Base-by-base conservation (phyloP, 2,329 filamentous ascomycete species). In the Colletotrichum nymphaeae region DNA sequence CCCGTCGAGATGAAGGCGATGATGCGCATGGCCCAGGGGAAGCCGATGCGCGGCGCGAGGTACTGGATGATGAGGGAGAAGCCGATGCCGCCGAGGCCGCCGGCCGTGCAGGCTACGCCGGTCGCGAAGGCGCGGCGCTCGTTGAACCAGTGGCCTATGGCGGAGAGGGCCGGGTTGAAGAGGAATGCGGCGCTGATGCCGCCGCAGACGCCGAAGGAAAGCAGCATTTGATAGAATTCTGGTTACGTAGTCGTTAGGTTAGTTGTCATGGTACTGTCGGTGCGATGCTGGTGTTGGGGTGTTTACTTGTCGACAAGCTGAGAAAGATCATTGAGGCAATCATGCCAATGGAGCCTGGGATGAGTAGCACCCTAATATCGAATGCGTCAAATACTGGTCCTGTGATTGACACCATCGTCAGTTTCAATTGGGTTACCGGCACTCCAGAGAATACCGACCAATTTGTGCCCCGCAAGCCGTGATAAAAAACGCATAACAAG, bases 141-240 rank as follows among this genome's bases (percentile, higher is more conserved):
- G 7, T 88, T 84, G 83, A 95, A 95, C 83, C 88, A 94, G 77
- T 95, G 93, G 0, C 91, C 91, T 3, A 94, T 87, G 3, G 90
- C 88, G 4, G 90, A 88, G 37, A 94, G 83, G 9, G 90, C 88
- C 0, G 93, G 92, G 0, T 91, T 94, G 80, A 94, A 94, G 53
- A 94, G 88, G 19, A 94, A 84, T 1, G 91, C 92, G 0, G 90
- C 90, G 1, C 90, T 91, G 1, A 91, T 76, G 4, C 93, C 93
- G 24, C 89, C 89, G 1, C 93, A 78, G 0, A 94, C 80, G 5
- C 92, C 91, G 75, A 93, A 93, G 5, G 89, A 88, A 28, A 95
- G 81, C 78, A 95, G 88, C 78, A 94, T 94, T 57, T 95, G 92
- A 86, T 90, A 94, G 79, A 92, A 93, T 75, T 89, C 42, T 35